Percentiles rank a stretch among this genome's conserved stretches.
phyloP scores from a whole-genome alignment of 1,139 yeast genomes.

The Wickerhamiella infanticola region DNA sequence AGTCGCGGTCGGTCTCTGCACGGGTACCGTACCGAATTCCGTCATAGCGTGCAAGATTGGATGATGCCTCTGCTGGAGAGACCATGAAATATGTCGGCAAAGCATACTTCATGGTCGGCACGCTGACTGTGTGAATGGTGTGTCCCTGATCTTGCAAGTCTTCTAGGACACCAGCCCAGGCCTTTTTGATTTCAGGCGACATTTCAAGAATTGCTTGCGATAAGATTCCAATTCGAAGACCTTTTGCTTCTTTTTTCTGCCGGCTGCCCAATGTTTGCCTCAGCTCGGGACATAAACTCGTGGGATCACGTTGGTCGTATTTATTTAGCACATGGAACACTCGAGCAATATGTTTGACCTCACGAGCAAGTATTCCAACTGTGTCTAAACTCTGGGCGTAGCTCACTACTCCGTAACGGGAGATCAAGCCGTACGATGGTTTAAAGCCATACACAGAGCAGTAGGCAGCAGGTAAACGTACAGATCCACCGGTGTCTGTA shows the following conservation, averaged over 20 bases:
- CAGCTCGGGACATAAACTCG: slow-evolving; percentile 33
- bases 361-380: slow-evolving; percentile 61
- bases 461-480: slow-evolving; percentile 79
- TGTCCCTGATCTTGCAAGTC: slow-evolving; percentile 36
- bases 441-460: slow-evolving; percentile 77
- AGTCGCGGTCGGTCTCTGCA: slow-evolving; percentile 24
- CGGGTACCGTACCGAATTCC: slow-evolving; percentile 72
- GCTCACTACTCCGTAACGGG: slow-evolving; percentile 83
- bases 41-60: slow-evolving; percentile 78
- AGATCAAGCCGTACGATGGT: slow-evolving; percentile 82
- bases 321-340: slow-evolving; percentile 44
- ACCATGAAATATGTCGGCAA: slow-evolving; percentile 78
- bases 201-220: slow-evolving; percentile 48
- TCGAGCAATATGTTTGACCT: slow-evolving; percentile 29
- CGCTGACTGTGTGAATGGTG: slow-evolving; percentile 42
- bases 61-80: slow-evolving; percentile 88
- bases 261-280: slow-evolving; percentile 5
- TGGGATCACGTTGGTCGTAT: slow-evolving; percentile 66
- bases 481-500: slow-evolving; percentile 96
- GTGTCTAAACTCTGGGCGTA: slow-evolving; percentile 93
- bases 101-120: slow-evolving; percentile 52
- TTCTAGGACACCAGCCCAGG: slow-evolving; percentile 34
- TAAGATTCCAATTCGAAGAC: slow-evolving; percentile 52
- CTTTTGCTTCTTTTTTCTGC: slow-evolving; percentile 8
- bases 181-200: slow-evolving; percentile 30